A percentile compares a stretch with the other conserved stretches of the same genome.
Evolutionary conservation across 2,329 filamentous ascomycete genomes (phyloP).

Genomic region (Fusarium devonianum): DNA sequence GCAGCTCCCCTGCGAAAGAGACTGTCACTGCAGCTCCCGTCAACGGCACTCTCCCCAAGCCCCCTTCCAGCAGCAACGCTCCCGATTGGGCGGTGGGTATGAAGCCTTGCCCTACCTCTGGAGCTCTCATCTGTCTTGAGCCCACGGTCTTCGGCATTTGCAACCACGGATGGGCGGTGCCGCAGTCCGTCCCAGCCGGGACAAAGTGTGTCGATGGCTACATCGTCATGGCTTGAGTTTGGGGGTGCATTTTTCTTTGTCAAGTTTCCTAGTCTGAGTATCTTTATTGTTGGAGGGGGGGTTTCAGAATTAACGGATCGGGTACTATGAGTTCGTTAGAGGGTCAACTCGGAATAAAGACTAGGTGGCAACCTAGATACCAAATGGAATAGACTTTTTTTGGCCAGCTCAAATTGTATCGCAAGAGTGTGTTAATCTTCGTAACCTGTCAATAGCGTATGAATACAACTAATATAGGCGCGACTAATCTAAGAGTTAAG

Average conservation of each 20-base stretch:
- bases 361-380: no score
- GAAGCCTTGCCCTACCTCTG: constrained; percentile 24
- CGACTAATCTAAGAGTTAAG: no score
- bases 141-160: constrained; percentile 35
- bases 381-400: no score
- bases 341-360: no score
- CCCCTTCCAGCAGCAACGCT: constrained; percentile 1
- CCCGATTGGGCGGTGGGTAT: constrained; percentile 26
- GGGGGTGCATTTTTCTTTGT: neutral
- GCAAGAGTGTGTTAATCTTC: no score
- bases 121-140: constrained; percentile 28
- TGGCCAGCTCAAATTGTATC: no score
- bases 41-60: neutral
- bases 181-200: constrained; percentile 26
- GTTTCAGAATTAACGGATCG: no score
- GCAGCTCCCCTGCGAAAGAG: neutral
- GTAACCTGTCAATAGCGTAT: no score
- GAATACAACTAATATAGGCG: no score
- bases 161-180: constrained; percentile 34
- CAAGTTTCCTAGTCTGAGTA: neutral
- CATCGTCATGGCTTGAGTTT: constrained; percentile 6
- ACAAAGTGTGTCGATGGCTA: constrained; percentile 33
- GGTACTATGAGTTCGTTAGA: no score
- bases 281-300: no score
- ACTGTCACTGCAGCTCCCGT: neutral